phyloP scores from a whole-genome alignment of 768 basidiomycete genomes.

The Podaxis mareebaensis region DNA sequence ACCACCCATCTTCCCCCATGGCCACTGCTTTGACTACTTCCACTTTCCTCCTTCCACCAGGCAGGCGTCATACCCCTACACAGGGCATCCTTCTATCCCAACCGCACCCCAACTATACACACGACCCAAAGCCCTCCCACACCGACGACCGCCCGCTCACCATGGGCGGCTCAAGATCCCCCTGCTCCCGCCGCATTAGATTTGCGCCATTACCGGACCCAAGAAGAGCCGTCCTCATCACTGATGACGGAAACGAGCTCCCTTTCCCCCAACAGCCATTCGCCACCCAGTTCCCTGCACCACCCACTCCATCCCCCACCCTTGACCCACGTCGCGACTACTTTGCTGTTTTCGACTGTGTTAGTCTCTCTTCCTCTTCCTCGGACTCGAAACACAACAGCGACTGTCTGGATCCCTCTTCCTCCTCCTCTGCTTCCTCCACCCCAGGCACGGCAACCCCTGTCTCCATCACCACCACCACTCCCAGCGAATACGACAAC shows the following conservation, averaged over 20 bases:
- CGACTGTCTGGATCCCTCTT: constrained; percentile 27
- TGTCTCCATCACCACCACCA: constrained; percentile 21
- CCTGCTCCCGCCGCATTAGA: constrained; percentile 48
- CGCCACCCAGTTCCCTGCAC: constrained; percentile 26
- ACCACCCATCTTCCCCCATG: constrained; percentile 17
- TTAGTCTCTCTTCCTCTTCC: constrained; percentile 24
- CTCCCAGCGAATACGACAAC: constrained; percentile 26
- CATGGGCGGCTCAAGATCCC: constrained; percentile 6
- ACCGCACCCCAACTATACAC: constrained; percentile 15
- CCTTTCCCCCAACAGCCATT: constrained; percentile 28
- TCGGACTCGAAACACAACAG: constrained; percentile 27
- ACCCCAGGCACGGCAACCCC: constrained; percentile 22
- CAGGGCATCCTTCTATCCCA: constrained; percentile 17
- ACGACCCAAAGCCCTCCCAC: constrained; percentile 8
- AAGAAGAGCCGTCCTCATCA: constrained; percentile 46
- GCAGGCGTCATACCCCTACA: constrained; percentile 11
- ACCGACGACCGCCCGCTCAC: constrained; percentile 3
- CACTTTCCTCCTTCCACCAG: constrained; percentile 5
- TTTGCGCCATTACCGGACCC: constrained; percentile 89
- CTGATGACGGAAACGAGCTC: constrained; percentile 43
- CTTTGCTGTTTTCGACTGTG: constrained; percentile 14
- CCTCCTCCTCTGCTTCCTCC: constrained; percentile 20
- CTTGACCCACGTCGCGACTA: constrained; percentile 11
- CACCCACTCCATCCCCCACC: constrained; percentile 20
- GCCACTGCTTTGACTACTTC: constrained; percentile 14